Evolutionary conservation across 192 early-diverging fungal species (phyloP).

Genomic region (Coemansia guatemalensis): DNA sequence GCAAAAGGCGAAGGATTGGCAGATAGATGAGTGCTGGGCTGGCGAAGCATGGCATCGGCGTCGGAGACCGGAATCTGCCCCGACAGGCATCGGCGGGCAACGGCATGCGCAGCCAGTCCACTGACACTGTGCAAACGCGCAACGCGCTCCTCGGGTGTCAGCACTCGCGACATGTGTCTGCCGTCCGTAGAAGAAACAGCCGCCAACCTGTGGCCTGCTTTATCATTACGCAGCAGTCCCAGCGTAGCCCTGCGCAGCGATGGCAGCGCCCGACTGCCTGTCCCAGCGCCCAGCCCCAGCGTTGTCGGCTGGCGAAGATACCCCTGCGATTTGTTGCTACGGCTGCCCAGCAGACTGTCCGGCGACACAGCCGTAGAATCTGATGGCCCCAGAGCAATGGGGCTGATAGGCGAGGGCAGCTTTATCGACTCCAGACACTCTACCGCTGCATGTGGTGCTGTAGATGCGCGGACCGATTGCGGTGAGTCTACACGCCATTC

Average conservation of each 20-base stretch:
- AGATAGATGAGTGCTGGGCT: constrained; percentile 6
- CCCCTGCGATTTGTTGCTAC: not conserved
- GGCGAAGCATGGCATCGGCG: constrained; percentile 36
- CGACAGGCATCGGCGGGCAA: constrained; percentile 50
- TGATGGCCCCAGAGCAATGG: constrained; percentile 5
- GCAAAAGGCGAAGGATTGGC: not conserved
- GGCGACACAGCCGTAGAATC: not conserved
- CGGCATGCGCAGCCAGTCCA: constrained; percentile 50
- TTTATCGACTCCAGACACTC: constrained; percentile 1
- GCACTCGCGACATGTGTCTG: constrained; percentile 8
- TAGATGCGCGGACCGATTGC: constrained; percentile 19
- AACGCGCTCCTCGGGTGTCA: constrained; percentile 51
- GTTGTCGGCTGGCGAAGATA: constrained; percentile 13
- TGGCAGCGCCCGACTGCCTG: not conserved
- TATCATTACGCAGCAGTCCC: constrained; percentile 19
- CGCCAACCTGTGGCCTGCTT: no score
- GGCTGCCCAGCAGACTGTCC: not conserved
- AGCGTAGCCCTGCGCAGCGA: constrained; percentile 30
- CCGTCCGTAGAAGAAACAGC: no score
- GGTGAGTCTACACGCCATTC: constrained; percentile 54
- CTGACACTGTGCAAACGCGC: constrained; percentile 46
- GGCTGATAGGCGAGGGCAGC: constrained; percentile 42
- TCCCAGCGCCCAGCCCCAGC: constrained; percentile 22
- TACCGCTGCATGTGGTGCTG: constrained; percentile 8
- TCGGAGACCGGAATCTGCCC: constrained; percentile 38